phyloP scores from a whole-genome alignment of 2,329 filamentous ascomycete species.

The Ceratocystis destructans region DNA sequence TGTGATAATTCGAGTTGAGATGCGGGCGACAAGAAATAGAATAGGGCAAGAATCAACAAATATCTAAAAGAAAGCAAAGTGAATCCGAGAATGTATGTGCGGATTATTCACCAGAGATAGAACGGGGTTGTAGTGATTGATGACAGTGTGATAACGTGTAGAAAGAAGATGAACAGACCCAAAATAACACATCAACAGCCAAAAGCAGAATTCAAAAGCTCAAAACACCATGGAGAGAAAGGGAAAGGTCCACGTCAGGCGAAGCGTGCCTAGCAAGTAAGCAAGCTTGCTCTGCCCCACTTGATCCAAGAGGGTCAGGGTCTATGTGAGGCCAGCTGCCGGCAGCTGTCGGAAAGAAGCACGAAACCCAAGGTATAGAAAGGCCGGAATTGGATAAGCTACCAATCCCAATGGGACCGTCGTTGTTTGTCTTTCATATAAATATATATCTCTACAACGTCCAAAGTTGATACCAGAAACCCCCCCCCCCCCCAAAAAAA shows the following conservation, averaged over 20 bases:
- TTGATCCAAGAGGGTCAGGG: background rate
- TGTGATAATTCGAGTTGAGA: background rate
- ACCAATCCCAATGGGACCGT: too few relatives aligned
- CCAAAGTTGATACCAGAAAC: too few relatives aligned
- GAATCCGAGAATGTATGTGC: background rate
- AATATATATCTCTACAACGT: too few relatives aligned
- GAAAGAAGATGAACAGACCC: background rate
- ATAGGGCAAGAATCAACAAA: background rate
- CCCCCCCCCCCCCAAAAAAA: too few relatives aligned
- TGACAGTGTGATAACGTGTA: background rate
- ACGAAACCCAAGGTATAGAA: background rate
- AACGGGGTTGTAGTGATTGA: background rate
- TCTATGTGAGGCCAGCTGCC: background rate
- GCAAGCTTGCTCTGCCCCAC: slow-evolving; percentile 11
- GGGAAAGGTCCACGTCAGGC: slow-evolving; percentile 30
- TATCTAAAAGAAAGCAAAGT: background rate
- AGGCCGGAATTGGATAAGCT: background rate
- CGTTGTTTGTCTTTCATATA: too few relatives aligned
- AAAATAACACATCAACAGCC: background rate
- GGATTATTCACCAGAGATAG: background rate
- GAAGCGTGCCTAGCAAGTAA: slow-evolving; percentile 28
- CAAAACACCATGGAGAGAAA: background rate
- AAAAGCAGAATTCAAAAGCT: slow-evolving; percentile 2
- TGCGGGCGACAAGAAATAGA: background rate
- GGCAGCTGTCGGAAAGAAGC: too few relatives aligned